Percentiles rank a stretch among this genome's conserved stretches.
Evolutionary conservation across 805 yeast genomes (phyloP).

Genomic region (Wickerhamomyces pijperi): DNA sequence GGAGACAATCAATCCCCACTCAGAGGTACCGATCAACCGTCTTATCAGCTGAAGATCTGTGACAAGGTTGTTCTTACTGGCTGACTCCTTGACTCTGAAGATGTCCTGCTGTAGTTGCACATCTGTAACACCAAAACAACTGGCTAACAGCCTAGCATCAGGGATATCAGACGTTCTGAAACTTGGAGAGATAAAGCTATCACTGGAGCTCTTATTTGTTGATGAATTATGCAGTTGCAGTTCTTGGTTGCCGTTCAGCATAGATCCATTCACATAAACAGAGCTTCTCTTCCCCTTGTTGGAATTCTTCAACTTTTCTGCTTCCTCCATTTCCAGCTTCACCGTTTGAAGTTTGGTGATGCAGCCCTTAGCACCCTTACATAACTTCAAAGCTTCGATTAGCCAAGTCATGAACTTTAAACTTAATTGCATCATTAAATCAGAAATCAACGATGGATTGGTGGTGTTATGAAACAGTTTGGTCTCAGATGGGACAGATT

Average conservation of each 20-base stretch:
- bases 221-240: no score
- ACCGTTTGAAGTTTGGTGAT: conserved; percentile 6
- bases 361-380: not conserved
- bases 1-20: conserved; percentile 19
- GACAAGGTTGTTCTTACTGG: conserved; percentile 24
- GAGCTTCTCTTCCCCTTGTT: conserved; percentile 32
- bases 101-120: conserved; percentile 45
- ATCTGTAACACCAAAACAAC: conserved; percentile 38
- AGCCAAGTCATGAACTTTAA: not conserved
- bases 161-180: conserved; percentile 46
- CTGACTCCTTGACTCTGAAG: conserved; percentile 25
- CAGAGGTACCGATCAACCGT: conserved; percentile 13
- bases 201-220: no score
- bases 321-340: conserved; percentile 9
- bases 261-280: conserved; percentile 8
- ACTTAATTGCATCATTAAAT: not conserved
- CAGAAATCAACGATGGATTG: not conserved
- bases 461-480: conserved; percentile 10
- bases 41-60: conserved; percentile 17
- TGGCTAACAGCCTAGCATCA: conserved; percentile 33
- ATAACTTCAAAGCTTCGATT: not conserved
- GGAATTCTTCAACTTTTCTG: conserved; percentile 21
- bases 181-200: no score
- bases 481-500: conserved; percentile 43
- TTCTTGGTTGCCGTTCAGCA: no score